These are phyloP conservation scores for Cladosporium austrohemisphaericum DNA, from an alignment of 2,329 filamentous ascomycete genomes.

Conservation along the genomic window DNA sequence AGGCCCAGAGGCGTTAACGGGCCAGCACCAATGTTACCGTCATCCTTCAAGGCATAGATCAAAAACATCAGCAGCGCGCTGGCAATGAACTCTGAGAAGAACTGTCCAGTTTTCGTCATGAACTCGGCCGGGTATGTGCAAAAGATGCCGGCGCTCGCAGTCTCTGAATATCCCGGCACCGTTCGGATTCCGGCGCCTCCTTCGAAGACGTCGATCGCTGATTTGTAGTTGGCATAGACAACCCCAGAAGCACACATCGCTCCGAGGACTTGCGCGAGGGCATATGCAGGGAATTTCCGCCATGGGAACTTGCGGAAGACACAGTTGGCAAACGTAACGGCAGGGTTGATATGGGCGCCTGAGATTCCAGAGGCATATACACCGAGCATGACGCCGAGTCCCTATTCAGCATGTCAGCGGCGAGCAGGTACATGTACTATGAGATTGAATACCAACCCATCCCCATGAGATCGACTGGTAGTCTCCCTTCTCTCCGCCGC, in stretches of 20 bases:
- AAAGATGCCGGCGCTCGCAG: slow-evolving; percentile 66
- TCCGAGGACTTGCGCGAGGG: slow-evolving; percentile 56
- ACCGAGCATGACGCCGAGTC: slow-evolving; percentile 66
- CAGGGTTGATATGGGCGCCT: slow-evolving; percentile 41
- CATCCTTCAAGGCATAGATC: slow-evolving; percentile 64
- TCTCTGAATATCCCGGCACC: slow-evolving; percentile 50
- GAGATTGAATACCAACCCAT: slow-evolving; percentile 17
- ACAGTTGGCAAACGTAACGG: slow-evolving; percentile 68
- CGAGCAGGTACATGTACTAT: neutral
- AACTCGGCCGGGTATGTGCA: slow-evolving; percentile 68
- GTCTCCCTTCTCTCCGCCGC: slow-evolving; percentile 45
- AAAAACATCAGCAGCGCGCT: slow-evolving; percentile 66
- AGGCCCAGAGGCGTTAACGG: slow-evolving; percentile 57
- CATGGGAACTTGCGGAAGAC: slow-evolving; percentile 60
- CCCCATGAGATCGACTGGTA: slow-evolving; percentile 54
- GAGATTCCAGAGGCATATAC: slow-evolving; percentile 34
- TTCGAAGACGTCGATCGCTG: slow-evolving; percentile 32
- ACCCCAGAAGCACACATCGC: slow-evolving; percentile 56
- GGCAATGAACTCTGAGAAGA: slow-evolving; percentile 69
- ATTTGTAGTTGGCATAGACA: slow-evolving; percentile 43
- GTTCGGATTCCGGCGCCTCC: slow-evolving; percentile 58
- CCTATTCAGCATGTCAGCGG: slow-evolving; percentile 28
- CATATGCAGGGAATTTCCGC: slow-evolving; percentile 67
- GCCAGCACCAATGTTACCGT: slow-evolving; percentile 55
- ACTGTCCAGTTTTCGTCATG: slow-evolving; percentile 62